phyloP scores from a whole-genome alignment of 108 stramenopile genomes.

The Aurantiochytrium sp. region DNA sequence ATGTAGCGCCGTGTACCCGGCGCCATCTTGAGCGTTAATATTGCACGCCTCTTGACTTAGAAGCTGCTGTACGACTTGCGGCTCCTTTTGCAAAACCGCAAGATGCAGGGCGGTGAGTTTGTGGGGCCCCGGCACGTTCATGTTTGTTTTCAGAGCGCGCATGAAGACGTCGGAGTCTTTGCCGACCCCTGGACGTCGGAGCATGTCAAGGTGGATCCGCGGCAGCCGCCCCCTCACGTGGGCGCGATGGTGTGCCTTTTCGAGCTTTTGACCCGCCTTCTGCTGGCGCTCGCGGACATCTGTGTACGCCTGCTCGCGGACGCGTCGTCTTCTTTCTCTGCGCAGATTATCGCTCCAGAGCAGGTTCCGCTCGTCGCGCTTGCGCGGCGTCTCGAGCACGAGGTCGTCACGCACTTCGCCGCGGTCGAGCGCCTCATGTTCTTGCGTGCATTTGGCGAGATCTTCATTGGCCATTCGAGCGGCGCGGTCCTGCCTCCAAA shows the following conservation, averaged over 20 bases:
- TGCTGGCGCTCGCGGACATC: neutral
- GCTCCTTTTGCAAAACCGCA: neutral
- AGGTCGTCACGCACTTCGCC: neutral
- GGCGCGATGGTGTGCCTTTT: neutral
- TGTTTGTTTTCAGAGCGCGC: too few species aligned
- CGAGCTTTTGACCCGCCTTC: neutral
- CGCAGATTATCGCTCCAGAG: neutral
- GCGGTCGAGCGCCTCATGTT: neutral
- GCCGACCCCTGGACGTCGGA: neutral
- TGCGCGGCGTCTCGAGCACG: neutral
- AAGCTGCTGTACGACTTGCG: neutral
- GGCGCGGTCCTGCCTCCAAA: neutral
- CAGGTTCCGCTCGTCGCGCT: neutral
- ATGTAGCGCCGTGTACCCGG: slow-evolving; percentile 15
- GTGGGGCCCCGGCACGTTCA: neutral
- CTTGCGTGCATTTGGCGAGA: neutral
- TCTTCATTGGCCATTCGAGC: neutral
- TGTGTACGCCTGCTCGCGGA: neutral
- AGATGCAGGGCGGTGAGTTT: neutral
- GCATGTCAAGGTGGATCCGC: neutral
- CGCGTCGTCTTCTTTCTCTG: neutral
- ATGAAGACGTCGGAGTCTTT: neutral
- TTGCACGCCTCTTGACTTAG: neutral
- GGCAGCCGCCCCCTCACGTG: neutral
- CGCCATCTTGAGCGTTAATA: neutral